Percentiles rank a stretch among this genome's conserved stretches.
Evolutionary conservation across 2,329 filamentous ascomycete genomes (phyloP).

Genomic region (Incumbomyces delicatus): DNA sequence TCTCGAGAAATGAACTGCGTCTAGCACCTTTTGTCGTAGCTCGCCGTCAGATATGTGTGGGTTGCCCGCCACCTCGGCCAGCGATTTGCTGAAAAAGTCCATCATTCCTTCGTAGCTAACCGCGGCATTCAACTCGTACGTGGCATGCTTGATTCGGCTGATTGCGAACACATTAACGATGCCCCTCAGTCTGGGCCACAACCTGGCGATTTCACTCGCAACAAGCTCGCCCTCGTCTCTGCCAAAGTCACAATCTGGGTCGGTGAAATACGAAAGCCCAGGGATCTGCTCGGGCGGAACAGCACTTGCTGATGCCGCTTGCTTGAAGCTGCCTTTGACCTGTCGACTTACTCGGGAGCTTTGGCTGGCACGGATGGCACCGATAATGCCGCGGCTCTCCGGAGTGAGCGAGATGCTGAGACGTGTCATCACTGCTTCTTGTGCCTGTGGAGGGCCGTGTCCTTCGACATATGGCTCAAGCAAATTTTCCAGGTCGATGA

Average conservation of each 20-base stretch:
- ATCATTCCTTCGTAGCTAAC: conserved; percentile 3
- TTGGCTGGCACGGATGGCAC: conserved; percentile 2
- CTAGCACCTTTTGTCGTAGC: neutral
- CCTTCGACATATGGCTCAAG: neutral
- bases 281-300: neutral
- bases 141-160: conserved; percentile 1
- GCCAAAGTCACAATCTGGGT: neutral
- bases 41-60: neutral
- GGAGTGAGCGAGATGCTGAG: neutral
- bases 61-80: neutral
- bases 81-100: conserved; percentile 1
- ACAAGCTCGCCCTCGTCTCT: neutral
- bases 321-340: neutral
- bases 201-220: neutral
- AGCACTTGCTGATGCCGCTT: neutral
- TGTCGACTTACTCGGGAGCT: conserved; percentile 2
- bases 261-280: neutral
- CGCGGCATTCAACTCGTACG: neutral
- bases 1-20: too few relatives aligned
- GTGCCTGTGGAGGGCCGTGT: neutral
- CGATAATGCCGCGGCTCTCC: conserved; percentile 3
- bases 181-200: neutral
- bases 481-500: neutral
- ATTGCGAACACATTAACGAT: neutral
- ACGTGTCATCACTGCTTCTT: neutral